These are phyloP conservation scores for Candida oleophila DNA, from an alignment of 805 yeast species.

Conservation along the genomic window DNA sequence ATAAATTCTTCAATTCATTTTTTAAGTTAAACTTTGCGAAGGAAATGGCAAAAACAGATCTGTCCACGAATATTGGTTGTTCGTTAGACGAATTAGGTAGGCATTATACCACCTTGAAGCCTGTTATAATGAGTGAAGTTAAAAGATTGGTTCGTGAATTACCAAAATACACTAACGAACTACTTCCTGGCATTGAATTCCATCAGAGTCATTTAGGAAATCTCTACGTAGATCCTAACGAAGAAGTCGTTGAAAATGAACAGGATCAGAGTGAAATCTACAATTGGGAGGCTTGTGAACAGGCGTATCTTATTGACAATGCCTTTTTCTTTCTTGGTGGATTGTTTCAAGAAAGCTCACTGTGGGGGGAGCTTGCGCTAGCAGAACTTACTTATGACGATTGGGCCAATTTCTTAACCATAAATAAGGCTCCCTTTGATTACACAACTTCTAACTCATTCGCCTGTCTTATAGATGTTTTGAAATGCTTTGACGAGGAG, in stretches of 20 bases:
- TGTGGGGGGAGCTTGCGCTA: constrained; percentile 42
- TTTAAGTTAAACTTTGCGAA: constrained; percentile 49
- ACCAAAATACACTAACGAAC: constrained; percentile 33
- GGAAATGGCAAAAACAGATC: constrained; percentile 48
- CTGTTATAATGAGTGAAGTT: constrained; percentile 51
- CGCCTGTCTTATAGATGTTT: constrained; percentile 50
- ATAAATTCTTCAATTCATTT: constrained; percentile 50
- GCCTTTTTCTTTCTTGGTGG: constrained; percentile 50
- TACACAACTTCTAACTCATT: constrained; percentile 54
- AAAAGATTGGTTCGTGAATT: constrained; percentile 43
- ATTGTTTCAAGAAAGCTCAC: constrained; percentile 50
- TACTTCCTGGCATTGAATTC: constrained; percentile 40
- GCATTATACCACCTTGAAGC: constrained; percentile 75
- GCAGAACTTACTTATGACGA: constrained; percentile 38
- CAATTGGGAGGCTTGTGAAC: constrained; percentile 54
- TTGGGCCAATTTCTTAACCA: constrained; percentile 48
- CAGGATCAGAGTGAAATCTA: constrained; percentile 39
- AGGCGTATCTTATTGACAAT: constrained; percentile 50
- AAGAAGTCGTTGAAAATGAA: constrained; percentile 41
- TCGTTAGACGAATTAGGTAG: constrained; percentile 78
- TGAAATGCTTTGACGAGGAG: constrained; percentile 58
- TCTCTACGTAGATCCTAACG: constrained; percentile 42
- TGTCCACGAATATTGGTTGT: constrained; percentile 57
- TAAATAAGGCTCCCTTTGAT: constrained; percentile 61
- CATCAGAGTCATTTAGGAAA: constrained; percentile 33